Percentiles rank a stretch among this genome's conserved stretches.
These are phyloP conservation scores for Amaranthus cruentus DNA, from an alignment of 148 eudicot genomes.

Conservation along the genomic window DNA sequence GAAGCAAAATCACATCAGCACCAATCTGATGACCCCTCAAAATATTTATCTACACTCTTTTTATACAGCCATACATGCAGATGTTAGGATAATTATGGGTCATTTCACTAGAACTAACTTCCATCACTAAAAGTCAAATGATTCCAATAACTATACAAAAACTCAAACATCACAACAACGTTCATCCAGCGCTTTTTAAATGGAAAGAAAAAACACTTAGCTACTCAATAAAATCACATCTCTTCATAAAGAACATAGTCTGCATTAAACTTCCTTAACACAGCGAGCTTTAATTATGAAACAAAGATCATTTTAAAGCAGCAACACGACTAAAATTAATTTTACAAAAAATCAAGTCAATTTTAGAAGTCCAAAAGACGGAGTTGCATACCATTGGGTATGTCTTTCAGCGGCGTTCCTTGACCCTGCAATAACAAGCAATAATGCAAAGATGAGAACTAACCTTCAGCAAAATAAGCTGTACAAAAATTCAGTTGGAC, in stretches of 20 bases:
- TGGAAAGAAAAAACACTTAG: not conserved
- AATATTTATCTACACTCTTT: not conserved
- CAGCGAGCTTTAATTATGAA: no score
- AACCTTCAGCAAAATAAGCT: not conserved
- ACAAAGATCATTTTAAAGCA: not conserved
- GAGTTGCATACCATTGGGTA: slow-evolving; percentile 68
- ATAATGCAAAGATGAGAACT: slow-evolving; percentile 13
- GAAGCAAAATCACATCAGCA: not conserved
- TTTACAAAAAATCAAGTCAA: not conserved
- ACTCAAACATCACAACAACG: not conserved
- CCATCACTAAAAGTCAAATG: not conserved
- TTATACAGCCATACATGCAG: not conserved
- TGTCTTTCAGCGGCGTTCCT: slow-evolving; percentile 82
- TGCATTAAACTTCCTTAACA: no score
- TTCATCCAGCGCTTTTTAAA: not conserved
- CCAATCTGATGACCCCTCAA: not conserved
- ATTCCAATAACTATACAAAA: not conserved
- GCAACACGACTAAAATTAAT: not conserved
- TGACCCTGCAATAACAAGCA: slow-evolving; percentile 65
- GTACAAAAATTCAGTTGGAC: not conserved
- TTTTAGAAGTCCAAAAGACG: not conserved
- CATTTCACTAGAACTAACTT: not conserved
- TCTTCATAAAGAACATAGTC: not conserved
- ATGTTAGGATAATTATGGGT: not conserved
- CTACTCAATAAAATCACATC: not conserved